phyloP scores from a whole-genome alignment of 768 basidiomycete genomes.

The Phaeotremella fagi region DNA sequence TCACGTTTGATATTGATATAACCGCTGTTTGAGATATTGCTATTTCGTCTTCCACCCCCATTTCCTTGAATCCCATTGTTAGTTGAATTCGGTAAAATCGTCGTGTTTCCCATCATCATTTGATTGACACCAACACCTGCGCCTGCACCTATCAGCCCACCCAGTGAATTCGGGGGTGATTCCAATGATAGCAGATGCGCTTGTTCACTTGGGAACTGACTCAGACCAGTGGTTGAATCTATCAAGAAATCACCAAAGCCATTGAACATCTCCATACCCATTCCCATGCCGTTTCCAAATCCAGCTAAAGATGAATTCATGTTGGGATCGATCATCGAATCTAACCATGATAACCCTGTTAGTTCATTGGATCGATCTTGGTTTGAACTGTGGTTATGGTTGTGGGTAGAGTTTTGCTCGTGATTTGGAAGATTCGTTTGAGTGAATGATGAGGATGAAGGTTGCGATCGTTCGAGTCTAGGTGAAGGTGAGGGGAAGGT shows the following conservation, averaged over 20 bases:
- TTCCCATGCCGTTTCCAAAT: too few relatives aligned
- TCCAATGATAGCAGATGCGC: slow-evolving; percentile 35
- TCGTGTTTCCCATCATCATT: neutral
- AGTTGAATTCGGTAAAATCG: too few relatives aligned
- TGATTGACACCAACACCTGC: neutral
- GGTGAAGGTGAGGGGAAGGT: neutral
- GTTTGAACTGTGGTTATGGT: too few relatives aligned
- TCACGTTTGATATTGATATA: neutral
- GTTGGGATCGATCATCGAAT: slow-evolving; percentile 9
- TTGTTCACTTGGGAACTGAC: slow-evolving; percentile 26
- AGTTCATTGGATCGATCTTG: too few relatives aligned
- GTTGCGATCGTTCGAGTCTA: too few relatives aligned
- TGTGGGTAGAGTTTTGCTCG: too few relatives aligned
- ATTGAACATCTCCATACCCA: neutral
- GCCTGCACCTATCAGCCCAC: neutral
- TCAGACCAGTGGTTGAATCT: neutral
- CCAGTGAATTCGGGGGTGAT: slow-evolving; percentile 9
- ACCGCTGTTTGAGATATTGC: neutral
- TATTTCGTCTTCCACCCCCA: neutral
- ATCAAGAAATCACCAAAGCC: neutral
- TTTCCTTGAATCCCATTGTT: neutral
- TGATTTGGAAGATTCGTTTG: too few relatives aligned
- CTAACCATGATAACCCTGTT: slow-evolving; percentile 16
- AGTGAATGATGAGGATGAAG: too few relatives aligned
- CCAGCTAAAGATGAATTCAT: neutral